Evolutionary conservation across 257 asterid genomes (phyloP), one percentile per base, ranked within the genome.

Genomic region (Nicotiana knightiana): DNA sequence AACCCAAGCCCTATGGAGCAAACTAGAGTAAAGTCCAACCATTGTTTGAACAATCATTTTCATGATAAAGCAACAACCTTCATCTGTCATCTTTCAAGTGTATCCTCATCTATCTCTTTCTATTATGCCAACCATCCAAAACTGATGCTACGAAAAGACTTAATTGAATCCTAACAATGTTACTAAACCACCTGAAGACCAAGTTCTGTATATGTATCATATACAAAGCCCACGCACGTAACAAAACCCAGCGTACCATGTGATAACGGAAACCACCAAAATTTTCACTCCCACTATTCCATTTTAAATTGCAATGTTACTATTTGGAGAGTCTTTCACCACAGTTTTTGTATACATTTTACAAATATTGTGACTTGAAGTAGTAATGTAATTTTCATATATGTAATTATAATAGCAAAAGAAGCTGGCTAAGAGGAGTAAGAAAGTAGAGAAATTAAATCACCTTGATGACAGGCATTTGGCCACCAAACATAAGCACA

Each of bases 401-500:
- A 8, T 62, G 33, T 26, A 63, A 63, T 6, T 4, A 63, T 1
- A 26, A 63, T 35, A 63, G 11, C 28, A 63, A 26, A 11, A 63
- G 67, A 26, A 26, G 11, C 63, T 18, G 16, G 9, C 37, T 10
- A 63, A 64, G 12, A 64, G 13, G 8, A 66, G 15, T 46, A 35
- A 8, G 51, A 43, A 71, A 48, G 9, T 43, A 8, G 51, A 9
- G 67, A 73, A 4, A 28, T 28, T 28, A 51, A 78, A 35, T 58
- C 28, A 93, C 97, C 93, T 93, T 93, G 82, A 93, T 81, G 57
- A 93, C 80, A 43, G 97, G 97, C 97, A 93, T 90, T 89, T 92
- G 95, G 55, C 93, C 97, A 76, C 97, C 98, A 88, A 91, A 93
- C 97, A 92, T 93, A 68, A 93, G 97, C 30, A 92, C 98, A 54